Evolutionary conservation across 768 basidiomycete species (phyloP).

Genomic region (Lentinus brumalis): DNA sequence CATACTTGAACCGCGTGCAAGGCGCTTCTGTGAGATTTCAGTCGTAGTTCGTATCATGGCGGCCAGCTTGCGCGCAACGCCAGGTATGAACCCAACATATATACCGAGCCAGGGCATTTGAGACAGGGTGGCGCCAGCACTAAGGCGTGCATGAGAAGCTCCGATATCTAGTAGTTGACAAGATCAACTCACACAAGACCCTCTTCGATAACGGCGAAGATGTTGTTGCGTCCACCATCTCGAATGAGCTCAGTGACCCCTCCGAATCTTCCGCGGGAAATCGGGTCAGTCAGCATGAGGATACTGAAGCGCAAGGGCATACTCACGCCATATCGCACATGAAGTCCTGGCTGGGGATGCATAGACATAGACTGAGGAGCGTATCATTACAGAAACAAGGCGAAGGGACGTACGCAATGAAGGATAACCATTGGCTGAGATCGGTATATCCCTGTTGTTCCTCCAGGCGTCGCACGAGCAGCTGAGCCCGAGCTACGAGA

Average conservation of each 20-base stretch:
- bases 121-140: too few species aligned
- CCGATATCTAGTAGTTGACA: background rate
- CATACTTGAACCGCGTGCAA: constrained; percentile 18
- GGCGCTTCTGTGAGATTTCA: constrained; percentile 10
- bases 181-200: constrained; percentile 21
- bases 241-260: constrained; percentile 37
- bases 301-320: too few species aligned
- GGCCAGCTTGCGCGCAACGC: background rate
- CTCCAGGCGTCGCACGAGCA: constrained; percentile 42
- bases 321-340: constrained; percentile 42
- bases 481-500: constrained; percentile 37
- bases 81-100: background rate
- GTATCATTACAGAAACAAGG: background rate
- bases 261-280: constrained; percentile 36
- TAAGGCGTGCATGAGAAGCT: background rate
- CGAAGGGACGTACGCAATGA: constrained; percentile 37
- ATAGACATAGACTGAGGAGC: too few species aligned
- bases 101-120: constrained; percentile 3
- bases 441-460: constrained; percentile 31
- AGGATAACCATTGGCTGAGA: constrained; percentile 40
- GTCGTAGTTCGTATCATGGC: constrained; percentile 10
- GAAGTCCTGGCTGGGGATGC: constrained; percentile 38
- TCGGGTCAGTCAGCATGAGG: too few species aligned
- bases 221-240: constrained; percentile 45
- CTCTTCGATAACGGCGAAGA: constrained; percentile 46